Base-by-base conservation (phyloP, 352 stramenopile genomes). In the Globisporangium camurandrum region DNA sequence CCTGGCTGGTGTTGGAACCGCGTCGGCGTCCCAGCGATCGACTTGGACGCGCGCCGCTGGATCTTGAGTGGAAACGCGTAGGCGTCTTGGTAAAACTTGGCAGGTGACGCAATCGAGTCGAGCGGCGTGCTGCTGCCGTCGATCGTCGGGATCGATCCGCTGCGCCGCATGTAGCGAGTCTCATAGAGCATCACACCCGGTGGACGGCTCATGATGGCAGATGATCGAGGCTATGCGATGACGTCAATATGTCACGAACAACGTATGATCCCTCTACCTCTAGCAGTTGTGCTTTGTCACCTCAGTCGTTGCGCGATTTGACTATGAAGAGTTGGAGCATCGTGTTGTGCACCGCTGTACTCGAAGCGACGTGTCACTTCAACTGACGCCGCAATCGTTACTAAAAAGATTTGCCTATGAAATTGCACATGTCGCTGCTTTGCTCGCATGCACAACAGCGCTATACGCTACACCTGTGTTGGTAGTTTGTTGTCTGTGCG, bases 91-190 rank as follows among this genome's bases (percentile, higher is more conserved):
- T 69, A 68, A 45, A 68, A 74, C 46, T 71, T 57, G 22, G 59
- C 62, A 3, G 65, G 65, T n/a, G 65, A 74, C 11, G 62, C 58
- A 36, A 74, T 66, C 17, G 65, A 62, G 41, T 74, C 62, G 3
- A 71, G 45, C 7, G 65, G 65, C 23, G 65, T 74, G 31, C 26
- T 54, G 1, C 37, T 36, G 9, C 39, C 45, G 19, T 59, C 37
- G 27, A 49, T 34, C 27, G 38, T 51, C n/a, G 44, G 39, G 14
- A 53, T 31, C 8, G 53, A 48, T 2, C 40, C 39, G 46, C 53
- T 53, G 9, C 43, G 30, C 12, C 39, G 53, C n/a, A n/a, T n/a
- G 1, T n/a, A 16, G 10, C 20, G 9, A 14, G 42, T 38, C 5
- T 59, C 53, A 22, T 59, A 59, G 28, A 59, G 53, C n/a, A 59